Percentiles rank a stretch among this genome's conserved stretches.
phyloP scores from a whole-genome alignment of 2,329 filamentous ascomycete species.

The Ceratocystis destructans region DNA sequence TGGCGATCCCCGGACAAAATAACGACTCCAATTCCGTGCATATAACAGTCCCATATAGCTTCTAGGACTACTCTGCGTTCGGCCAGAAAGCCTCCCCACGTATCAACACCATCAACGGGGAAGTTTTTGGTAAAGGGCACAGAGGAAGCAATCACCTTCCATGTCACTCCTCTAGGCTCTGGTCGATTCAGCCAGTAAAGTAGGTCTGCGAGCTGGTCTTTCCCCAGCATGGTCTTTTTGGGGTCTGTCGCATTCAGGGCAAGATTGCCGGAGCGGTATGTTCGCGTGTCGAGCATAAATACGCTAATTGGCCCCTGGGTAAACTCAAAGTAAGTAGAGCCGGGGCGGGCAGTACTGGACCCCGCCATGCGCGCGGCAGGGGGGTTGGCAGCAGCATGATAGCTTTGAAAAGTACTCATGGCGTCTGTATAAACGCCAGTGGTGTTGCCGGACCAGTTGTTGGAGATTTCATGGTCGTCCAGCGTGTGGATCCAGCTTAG shows the following conservation, averaged over 20 bases:
- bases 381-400: slow-evolving; percentile 75
- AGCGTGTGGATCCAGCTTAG: slow-evolving; percentile 97
- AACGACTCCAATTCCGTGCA: slow-evolving; percentile 61
- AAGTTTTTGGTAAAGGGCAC: slow-evolving; percentile 98
- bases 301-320: slow-evolving; percentile 81
- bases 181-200: slow-evolving; percentile 60
- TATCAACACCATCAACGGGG: slow-evolving; percentile 75
- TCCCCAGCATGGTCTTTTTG: slow-evolving; percentile 77
- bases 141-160: slow-evolving; percentile 85
- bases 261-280: slow-evolving; percentile 60
- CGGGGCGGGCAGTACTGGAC: slow-evolving; percentile 29
- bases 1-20: slow-evolving; percentile 88
- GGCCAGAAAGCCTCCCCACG: slow-evolving; percentile 80
- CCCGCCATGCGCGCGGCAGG: slow-evolving; percentile 45
- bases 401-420: slow-evolving; percentile 71
- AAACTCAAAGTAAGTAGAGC: slow-evolving; percentile 78
- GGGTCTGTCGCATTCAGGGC: slow-evolving; percentile 42
- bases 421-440: slow-evolving; percentile 69
- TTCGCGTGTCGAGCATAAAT: slow-evolving; percentile 86
- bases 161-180: slow-evolving; percentile 64
- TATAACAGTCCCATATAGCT: slow-evolving; percentile 81
- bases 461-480: slow-evolving; percentile 91
- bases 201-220: slow-evolving; percentile 64
- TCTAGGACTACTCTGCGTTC: slow-evolving; percentile 72
- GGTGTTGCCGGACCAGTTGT: slow-evolving; percentile 78